Percentiles rank a stretch among this genome's conserved stretches.
These are phyloP conservation scores for Hypsizygus ulmarius DNA, from an alignment of 1,284 basidiomycete genomes.

Conservation along the genomic window DNA sequence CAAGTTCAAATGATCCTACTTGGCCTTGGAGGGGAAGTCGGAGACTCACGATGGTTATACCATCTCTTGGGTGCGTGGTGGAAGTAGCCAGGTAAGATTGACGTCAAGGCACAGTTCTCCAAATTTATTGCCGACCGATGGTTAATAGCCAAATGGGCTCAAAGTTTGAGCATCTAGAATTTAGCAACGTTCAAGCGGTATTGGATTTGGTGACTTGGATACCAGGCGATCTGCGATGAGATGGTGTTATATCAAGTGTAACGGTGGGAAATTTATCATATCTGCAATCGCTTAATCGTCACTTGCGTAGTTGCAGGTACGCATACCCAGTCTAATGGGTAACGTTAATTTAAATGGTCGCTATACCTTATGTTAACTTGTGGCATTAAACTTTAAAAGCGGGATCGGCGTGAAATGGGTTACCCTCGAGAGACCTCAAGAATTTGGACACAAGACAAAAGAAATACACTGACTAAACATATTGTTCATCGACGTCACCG, in stretches of 20 bases:
- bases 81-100: slow-evolving; percentile 29
- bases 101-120: slow-evolving; percentile 30
- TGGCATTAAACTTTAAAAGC: slow-evolving; percentile 23
- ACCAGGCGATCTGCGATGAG: slow-evolving; percentile 20
- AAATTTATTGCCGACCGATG: slow-evolving; percentile 14
- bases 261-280: slow-evolving; percentile 13
- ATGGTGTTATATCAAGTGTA: slow-evolving; percentile 9
- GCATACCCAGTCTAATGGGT: slow-evolving; percentile 12
- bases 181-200: slow-evolving; percentile 16
- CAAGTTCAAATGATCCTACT: slow-evolving; percentile 22
- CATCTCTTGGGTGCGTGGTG: slow-evolving; percentile 32
- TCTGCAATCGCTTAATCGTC: slow-evolving; percentile 16
- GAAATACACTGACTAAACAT: too few relatives aligned
- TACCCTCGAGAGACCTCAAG: neutral
- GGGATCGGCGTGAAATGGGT: neutral
- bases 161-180: slow-evolving; percentile 11
- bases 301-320: slow-evolving; percentile 12
- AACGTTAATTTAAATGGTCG: slow-evolving; percentile 13
- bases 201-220: slow-evolving; percentile 29
- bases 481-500: too few relatives aligned
- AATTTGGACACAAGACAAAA: too few relatives aligned
- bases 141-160: slow-evolving; percentile 12
- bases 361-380: slow-evolving; percentile 19
- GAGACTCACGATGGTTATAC: slow-evolving; percentile 12
- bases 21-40: slow-evolving; percentile 11